Percentiles rank a stretch among this genome's conserved stretches.
These are phyloP conservation scores for Trichoderma oligosporum DNA, from an alignment of 2,329 filamentous ascomycete species.

Conservation along the genomic window DNA sequence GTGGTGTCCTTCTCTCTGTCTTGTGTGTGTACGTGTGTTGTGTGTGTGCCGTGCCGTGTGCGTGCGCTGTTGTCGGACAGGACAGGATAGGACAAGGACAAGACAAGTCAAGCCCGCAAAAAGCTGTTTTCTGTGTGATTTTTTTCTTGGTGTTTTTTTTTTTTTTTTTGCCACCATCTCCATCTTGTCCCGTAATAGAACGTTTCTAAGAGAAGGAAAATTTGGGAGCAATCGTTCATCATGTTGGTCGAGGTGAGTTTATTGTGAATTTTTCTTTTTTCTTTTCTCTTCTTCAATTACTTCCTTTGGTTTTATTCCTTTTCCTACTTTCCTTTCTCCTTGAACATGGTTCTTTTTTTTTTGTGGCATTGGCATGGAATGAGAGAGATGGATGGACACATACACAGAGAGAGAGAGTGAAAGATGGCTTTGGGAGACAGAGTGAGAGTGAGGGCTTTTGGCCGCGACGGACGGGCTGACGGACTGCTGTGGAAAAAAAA, in stretches of 20 bases:
- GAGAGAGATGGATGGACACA: too few relatives aligned
- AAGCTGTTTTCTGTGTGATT: background rate
- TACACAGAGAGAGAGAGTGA: too few relatives aligned
- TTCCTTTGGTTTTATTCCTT: background rate
- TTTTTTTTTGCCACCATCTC: conserved; percentile 19
- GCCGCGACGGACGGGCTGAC: background rate
- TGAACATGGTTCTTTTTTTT: too few relatives aligned
- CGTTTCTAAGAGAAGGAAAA: background rate
- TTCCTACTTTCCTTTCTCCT: background rate
- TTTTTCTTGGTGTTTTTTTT: background rate
- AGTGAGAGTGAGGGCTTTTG: background rate
- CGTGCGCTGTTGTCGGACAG: background rate
- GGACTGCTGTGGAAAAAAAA: background rate
- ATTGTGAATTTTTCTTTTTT: background rate
- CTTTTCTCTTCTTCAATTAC: background rate
- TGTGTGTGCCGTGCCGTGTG: background rate
- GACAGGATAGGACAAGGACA: background rate
- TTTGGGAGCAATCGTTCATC: conserved; percentile 5
- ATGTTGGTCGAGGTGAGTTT: conserved; percentile 40
- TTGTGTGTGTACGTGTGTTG: background rate
- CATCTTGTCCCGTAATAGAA: conserved; percentile 9
- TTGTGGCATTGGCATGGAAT: too few relatives aligned
- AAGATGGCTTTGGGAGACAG: too few relatives aligned
- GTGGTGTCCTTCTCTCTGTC: too few relatives aligned
- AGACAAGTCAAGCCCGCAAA: background rate